Conservation (phyloP, 1,284 basidiomycete species). For the Lentinus polychrous region DNA sequence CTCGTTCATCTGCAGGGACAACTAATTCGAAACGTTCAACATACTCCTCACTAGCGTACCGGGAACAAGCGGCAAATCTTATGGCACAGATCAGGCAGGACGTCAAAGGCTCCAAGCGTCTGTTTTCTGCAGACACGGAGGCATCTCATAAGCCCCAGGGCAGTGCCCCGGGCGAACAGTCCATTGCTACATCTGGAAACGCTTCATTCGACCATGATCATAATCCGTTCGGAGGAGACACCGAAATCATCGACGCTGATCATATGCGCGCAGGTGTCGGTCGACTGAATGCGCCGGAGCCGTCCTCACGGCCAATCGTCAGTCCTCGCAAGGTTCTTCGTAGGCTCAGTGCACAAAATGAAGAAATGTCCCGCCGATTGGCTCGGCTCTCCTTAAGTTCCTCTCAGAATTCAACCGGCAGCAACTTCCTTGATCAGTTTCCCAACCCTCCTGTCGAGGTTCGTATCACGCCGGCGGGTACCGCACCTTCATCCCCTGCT, state of each 20-base stretch:
- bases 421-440: slow-evolving; percentile 25
- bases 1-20: slow-evolving; percentile 15
- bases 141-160: slow-evolving; percentile 28
- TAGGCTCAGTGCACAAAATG: slow-evolving; percentile 12
- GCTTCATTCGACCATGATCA: slow-evolving; percentile 1
- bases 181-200: background rate
- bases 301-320: background rate
- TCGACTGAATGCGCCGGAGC: too few relatives aligned
- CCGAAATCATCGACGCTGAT: slow-evolving; percentile 7
- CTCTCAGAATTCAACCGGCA: background rate
- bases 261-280: too few relatives aligned
- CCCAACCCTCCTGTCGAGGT: slow-evolving; percentile 23
- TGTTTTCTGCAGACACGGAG: slow-evolving; percentile 62
- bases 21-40: slow-evolving; percentile 24
- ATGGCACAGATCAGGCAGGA: slow-evolving; percentile 82
- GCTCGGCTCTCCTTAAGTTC: slow-evolving; percentile 22
- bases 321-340: slow-evolving; percentile 3
- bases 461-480: slow-evolving; percentile 19
- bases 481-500: slow-evolving; percentile 14
- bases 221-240: slow-evolving; percentile 6
- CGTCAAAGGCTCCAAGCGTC: slow-evolving; percentile 60
- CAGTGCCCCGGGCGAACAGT: background rate
- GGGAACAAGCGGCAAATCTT: slow-evolving; percentile 67
- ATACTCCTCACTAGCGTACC: slow-evolving; percentile 59
- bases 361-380: slow-evolving; percentile 21